These are phyloP conservation scores for Calonectria pteridis DNA, from an alignment of 2,329 filamentous ascomycete species.

Conservation along the genomic window DNA sequence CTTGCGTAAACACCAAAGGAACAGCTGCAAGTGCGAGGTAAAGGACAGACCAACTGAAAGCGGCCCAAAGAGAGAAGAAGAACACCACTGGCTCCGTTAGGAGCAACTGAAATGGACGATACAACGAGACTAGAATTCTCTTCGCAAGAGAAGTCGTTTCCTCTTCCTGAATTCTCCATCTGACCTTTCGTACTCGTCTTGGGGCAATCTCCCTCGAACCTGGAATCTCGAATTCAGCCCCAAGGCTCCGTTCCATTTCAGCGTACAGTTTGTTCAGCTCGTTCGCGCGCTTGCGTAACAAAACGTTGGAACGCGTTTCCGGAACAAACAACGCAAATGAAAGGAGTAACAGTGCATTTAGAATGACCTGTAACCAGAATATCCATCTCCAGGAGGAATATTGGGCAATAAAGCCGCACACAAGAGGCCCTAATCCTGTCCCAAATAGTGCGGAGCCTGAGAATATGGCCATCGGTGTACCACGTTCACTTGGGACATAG, in stretches of 20 bases:
- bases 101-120: not conserved
- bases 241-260: not conserved
- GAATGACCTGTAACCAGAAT: not conserved
- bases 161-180: not conserved
- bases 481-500: not conserved
- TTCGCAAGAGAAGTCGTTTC: not conserved
- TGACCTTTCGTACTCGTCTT: not conserved
- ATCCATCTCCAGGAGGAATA: not conserved
- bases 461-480: not conserved
- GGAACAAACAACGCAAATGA: not conserved
- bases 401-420: not conserved
- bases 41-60: not conserved
- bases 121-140: not conserved
- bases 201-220: not conserved
- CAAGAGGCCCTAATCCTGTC: not conserved
- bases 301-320: not conserved
- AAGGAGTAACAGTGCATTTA: not conserved
- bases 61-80: not conserved
- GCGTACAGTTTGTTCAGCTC: not conserved
- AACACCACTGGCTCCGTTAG: not conserved
- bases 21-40: not conserved
- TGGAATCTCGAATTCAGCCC: not conserved
- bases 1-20: not conserved
- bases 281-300: not conserved
- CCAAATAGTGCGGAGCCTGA: not conserved